Percentiles rank a stretch among this genome's conserved stretches.
Conservation (phyloP, 768 basidiomycete species). For the Vishniacozyma victoriae region DNA sequence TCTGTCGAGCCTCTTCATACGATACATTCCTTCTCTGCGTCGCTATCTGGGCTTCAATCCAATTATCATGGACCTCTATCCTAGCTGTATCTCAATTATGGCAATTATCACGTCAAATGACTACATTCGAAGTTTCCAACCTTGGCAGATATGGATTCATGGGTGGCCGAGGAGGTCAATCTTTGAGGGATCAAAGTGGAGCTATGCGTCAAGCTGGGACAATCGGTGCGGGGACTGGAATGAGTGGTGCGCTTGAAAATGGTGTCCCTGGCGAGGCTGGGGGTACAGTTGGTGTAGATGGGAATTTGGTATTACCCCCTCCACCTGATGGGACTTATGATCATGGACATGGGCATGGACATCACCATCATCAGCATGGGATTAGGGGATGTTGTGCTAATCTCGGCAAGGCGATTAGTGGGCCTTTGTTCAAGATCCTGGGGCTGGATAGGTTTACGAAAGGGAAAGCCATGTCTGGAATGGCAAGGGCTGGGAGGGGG, state of each 20-base stretch:
- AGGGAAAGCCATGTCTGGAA: slow-evolving; percentile 79
- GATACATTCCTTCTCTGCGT: slow-evolving; percentile 83
- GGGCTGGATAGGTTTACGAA: slow-evolving; percentile 92
- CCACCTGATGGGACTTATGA: slow-evolving; percentile 3
- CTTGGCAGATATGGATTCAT: slow-evolving; percentile 93
- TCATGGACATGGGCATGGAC: slow-evolving; percentile 46
- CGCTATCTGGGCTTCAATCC: slow-evolving; percentile 77
- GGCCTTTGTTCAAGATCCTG: slow-evolving; percentile 75
- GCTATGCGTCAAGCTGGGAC: slow-evolving; percentile 31
- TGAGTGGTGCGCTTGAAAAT: neutral
- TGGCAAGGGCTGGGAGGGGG: slow-evolving; percentile 67
- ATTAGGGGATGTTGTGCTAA: slow-evolving; percentile 7
- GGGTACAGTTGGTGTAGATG: slow-evolving; percentile 25
- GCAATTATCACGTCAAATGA: slow-evolving; percentile 92
- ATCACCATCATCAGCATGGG: slow-evolving; percentile 27
- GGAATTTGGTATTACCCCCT: slow-evolving; percentile 1
- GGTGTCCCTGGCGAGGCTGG: slow-evolving; percentile 17
- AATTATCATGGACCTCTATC: slow-evolving; percentile 89
- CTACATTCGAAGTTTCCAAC: slow-evolving; percentile 90
- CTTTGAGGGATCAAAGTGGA: slow-evolving; percentile 44
- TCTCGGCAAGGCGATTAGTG: slow-evolving; percentile 7
- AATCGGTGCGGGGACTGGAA: neutral
- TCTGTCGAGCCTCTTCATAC: slow-evolving; percentile 64
- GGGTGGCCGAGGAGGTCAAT: slow-evolving; percentile 65
- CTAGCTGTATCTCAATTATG: slow-evolving; percentile 80